Evolutionary conservation across 768 basidiomycete species (phyloP).

Genomic region (Phylloporus sp.): DNA sequence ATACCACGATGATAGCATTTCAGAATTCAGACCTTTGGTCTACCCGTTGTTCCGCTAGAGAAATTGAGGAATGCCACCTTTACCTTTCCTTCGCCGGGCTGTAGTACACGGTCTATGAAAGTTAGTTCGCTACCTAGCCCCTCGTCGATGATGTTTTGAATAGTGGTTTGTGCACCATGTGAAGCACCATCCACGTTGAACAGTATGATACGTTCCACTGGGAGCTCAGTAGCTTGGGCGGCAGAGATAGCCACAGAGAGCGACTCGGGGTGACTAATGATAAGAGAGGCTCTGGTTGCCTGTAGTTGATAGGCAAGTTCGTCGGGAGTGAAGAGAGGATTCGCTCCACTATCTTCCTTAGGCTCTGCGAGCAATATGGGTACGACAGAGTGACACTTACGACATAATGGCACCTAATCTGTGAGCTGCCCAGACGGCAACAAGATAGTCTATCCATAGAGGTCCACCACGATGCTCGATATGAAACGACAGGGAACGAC

Average conservation of each 20-base stretch:
- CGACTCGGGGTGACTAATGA: slow-evolving; percentile 45
- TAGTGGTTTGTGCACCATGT: slow-evolving; percentile 25
- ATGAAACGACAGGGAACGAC: slow-evolving; percentile 7
- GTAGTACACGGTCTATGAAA: slow-evolving; percentile 49
- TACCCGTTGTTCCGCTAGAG: slow-evolving; percentile 73
- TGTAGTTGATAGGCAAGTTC: slow-evolving; percentile 57
- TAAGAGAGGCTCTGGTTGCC: slow-evolving; percentile 41
- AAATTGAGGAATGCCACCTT: slow-evolving; percentile 70
- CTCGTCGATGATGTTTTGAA: slow-evolving; percentile 45
- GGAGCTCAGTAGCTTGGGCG: slow-evolving; percentile 36
- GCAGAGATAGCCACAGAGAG: slow-evolving; percentile 43
- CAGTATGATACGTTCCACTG: slow-evolving; percentile 42
- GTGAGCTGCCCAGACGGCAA: slow-evolving; percentile 54
- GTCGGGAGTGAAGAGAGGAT: slow-evolving; percentile 52
- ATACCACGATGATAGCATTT: background rate
- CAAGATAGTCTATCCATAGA: slow-evolving; percentile 44
- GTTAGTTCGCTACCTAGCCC: slow-evolving; percentile 37
- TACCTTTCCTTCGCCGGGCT: slow-evolving; percentile 56
- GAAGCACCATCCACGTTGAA: slow-evolving; percentile 25
- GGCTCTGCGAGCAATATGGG: background rate
- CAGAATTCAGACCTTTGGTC: slow-evolving; percentile 50
- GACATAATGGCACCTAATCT: slow-evolving; percentile 53
- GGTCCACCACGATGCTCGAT: background rate
- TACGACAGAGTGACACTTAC: slow-evolving; percentile 33
- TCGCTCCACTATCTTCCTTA: slow-evolving; percentile 46